These are phyloP conservation scores for Capronia coronata DNA, from an alignment of 2,329 filamentous ascomycete species.

Conservation along the genomic window DNA sequence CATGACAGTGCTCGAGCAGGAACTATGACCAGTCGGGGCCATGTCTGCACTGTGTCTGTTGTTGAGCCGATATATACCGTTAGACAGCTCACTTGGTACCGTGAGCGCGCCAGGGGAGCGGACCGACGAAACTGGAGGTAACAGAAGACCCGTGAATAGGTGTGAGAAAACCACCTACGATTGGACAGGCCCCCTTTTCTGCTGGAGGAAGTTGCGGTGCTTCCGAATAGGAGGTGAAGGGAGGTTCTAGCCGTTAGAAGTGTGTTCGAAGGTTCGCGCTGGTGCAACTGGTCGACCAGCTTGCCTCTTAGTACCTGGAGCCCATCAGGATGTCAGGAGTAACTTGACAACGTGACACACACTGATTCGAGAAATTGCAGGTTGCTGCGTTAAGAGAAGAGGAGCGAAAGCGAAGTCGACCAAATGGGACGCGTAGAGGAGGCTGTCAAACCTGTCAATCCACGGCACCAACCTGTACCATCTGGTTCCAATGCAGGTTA, in stretches of 20 bases:
- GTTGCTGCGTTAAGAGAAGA: constrained; percentile 1
- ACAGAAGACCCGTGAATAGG: constrained; percentile 14
- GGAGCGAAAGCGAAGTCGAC: background rate
- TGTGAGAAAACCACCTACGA: constrained; percentile 9
- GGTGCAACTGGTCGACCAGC: constrained; percentile 10
- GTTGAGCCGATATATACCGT: background rate
- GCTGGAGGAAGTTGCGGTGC: background rate
- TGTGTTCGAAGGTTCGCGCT: constrained; percentile 4
- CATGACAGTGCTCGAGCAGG: constrained; percentile 5
- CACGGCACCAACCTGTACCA: background rate
- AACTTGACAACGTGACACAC: constrained; percentile 7
- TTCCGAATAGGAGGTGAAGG: constrained; percentile 4
- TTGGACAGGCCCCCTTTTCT: constrained; percentile 4
- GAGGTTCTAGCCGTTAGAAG: constrained; percentile 5
- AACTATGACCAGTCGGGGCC: background rate
- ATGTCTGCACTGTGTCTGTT: background rate
- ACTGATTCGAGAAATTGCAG: constrained; percentile 8
- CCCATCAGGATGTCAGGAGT: background rate
- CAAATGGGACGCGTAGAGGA: constrained; percentile 3
- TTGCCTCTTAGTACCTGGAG: constrained; percentile 1
- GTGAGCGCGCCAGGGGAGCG: background rate
- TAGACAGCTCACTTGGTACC: constrained; percentile 3
- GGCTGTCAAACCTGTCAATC: constrained; percentile 12
- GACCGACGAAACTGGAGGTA: constrained; percentile 2
- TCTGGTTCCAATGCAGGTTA: background rate